These are phyloP conservation scores for Plantago ovata DNA, from an alignment of 257 asterid species.

Conservation along the genomic window DNA sequence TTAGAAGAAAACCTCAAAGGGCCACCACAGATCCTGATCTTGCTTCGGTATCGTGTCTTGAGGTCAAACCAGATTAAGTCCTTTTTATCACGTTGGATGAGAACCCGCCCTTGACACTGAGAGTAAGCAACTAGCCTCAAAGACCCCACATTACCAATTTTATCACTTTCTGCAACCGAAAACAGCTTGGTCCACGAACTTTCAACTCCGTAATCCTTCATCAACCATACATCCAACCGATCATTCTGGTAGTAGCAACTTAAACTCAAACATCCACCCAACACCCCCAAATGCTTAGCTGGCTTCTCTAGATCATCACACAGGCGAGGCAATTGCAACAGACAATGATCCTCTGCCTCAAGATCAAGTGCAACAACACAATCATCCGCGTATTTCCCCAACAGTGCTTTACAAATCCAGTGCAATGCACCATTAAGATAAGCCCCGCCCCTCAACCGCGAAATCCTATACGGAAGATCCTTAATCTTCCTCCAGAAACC, in stretches of 20 bases:
- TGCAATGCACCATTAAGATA: conserved; percentile 22
- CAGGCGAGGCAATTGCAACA: conserved; percentile 14
- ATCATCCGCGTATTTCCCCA: conserved; percentile 14
- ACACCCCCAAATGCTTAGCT: conserved; percentile 22
- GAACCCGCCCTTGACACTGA: conserved; percentile 14
- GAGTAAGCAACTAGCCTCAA: conserved; percentile 26
- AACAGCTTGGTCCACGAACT: conserved; percentile 27
- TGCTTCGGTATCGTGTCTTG: conserved; percentile 9
- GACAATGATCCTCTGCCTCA: conserved; percentile 16
- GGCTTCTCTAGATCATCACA: conserved; percentile 9
- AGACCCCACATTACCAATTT: conserved; percentile 25
- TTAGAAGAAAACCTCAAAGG: conserved; percentile 21
- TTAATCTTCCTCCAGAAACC: conserved; percentile 26
- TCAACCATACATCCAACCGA: conserved; percentile 28
- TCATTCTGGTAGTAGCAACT: conserved; percentile 29
- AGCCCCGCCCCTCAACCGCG: conserved; percentile 20
- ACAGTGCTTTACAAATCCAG: conserved; percentile 22
- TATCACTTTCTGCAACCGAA: conserved; percentile 12
- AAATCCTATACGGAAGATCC: conserved; percentile 26
- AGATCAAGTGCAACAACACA: conserved; percentile 28
- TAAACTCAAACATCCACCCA: conserved; percentile 26
- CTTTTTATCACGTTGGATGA: conserved; percentile 26
- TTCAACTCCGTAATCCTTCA: conserved; percentile 22
- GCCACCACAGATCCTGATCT: conserved; percentile 12
- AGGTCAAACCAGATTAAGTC: conserved; percentile 26